These are phyloP conservation scores for Crithidia expoeki DNA, from an alignment of 208 protist species.

Conservation along the genomic window DNA sequence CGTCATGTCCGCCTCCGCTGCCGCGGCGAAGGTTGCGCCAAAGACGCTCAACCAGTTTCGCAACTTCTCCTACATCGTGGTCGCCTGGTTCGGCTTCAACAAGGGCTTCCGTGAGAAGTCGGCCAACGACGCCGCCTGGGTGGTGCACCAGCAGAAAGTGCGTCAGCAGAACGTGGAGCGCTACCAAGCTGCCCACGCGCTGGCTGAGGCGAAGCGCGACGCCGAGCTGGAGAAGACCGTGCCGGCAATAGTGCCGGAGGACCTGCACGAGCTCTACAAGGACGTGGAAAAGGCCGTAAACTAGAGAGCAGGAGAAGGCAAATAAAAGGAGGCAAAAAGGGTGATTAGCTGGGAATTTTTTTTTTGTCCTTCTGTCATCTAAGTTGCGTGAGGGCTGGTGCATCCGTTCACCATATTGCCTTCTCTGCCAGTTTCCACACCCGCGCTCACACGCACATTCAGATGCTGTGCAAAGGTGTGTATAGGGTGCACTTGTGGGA, in stretches of 20 bases:
- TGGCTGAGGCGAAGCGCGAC: conserved; percentile 32
- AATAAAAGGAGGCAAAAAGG: neutral
- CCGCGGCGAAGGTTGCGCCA: conserved; percentile 75
- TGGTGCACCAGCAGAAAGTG: conserved; percentile 63
- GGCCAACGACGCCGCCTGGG: conserved; percentile 84
- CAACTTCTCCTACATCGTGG: conserved; percentile 85
- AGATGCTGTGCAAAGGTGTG: neutral
- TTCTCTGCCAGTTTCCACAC: neutral
- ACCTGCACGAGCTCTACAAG: conserved; percentile 75
- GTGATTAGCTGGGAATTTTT: neutral
- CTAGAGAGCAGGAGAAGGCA: conserved; percentile 19
- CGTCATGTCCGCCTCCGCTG: conserved; percentile 35
- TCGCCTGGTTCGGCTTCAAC: conserved; percentile 78
- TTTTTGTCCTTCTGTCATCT: too few relatives aligned
- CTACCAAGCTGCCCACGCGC: conserved; percentile 54
- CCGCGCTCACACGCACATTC: neutral
- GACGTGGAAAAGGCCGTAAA: conserved; percentile 65
- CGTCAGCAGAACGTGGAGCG: conserved; percentile 69
- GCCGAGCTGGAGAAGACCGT: conserved; percentile 34
- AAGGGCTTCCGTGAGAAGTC: conserved; percentile 79
- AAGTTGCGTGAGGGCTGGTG: neutral
- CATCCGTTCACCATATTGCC: neutral
- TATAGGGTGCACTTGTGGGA: neutral
- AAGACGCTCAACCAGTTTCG: conserved; percentile 90
- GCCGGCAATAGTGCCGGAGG: conserved; percentile 60